A percentile compares a stretch with the other conserved stretches of the same genome.
Conservation (phyloP, 345 rosid genomes). For the Acer negundo region DNA sequence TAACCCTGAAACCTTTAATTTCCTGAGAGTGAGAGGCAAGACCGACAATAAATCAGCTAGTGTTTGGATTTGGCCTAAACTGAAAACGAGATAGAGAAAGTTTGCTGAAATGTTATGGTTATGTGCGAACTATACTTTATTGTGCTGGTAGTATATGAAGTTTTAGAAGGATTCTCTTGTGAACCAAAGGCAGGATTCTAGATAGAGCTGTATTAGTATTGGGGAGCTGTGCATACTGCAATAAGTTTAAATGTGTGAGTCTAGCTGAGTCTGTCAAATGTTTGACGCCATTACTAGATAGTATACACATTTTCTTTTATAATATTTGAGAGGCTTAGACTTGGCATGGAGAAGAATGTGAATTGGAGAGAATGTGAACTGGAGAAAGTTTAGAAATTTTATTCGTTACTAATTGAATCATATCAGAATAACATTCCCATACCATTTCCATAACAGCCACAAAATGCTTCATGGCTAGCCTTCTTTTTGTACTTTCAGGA, state of each 20-base stretch:
- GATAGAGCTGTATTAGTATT: not conserved
- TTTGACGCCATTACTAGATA: not conserved
- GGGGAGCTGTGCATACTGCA: not conserved
- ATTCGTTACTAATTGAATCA: not conserved
- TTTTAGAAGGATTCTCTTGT: not conserved
- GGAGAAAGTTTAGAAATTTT: not conserved
- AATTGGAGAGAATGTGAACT: not conserved
- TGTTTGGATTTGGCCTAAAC: not conserved
- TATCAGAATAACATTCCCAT: not conserved
- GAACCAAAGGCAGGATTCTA: not conserved
- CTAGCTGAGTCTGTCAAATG: not conserved
- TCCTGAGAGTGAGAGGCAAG: not conserved
- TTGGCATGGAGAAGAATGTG: not conserved
- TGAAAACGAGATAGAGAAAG: not conserved
- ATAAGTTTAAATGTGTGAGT: not conserved
- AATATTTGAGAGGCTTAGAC: not conserved
- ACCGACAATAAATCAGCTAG: not conserved
- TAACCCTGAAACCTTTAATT: not conserved
- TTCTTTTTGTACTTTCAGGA: not conserved
- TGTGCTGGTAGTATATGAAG: not conserved
- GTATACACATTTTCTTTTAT: not conserved
- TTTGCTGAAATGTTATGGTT: not conserved
- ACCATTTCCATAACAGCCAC: not conserved
- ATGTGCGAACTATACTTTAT: not conserved
- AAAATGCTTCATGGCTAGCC: not conserved